Evolutionary conservation across 208 protist species (phyloP), one percentile per base, ranked within the genome.

Genomic region (Acanthamoeba polyphaga): DNA sequence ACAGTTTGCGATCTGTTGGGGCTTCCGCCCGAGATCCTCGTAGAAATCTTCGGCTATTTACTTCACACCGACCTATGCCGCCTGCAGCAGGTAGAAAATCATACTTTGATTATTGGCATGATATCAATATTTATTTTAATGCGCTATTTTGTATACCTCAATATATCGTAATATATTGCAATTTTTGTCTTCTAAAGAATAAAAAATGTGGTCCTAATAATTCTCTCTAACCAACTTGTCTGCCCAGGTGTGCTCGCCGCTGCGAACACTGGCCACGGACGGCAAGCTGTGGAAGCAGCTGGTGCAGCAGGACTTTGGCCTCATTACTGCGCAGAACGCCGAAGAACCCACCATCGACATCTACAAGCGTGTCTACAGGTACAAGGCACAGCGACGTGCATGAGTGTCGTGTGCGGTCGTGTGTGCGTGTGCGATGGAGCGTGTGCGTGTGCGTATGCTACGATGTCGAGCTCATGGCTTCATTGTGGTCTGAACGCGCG

Each of bases 321-420:
- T 85, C 76, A 58, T 85, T 22, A 85, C 76, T 7, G 76, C 46
- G 10, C 76, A 85, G 76, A 85, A 85, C 76, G 32, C 76, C 12
- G 76, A 85, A 17, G 76, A 85, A 34, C 46, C 76, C 19, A 19
- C 19, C 46, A 15, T 85, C 5, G 76, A 85, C 9, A 27, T 58
- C 27, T 85, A 85, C 76, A 85, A 85, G 27, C 76, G 76, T 24
- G 22, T 85, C 38, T 85, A 85, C 76, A 51, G 43, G 76, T 85
- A 85, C 38, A 38, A 38, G 38, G 3, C 38, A 38, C 38, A 38
- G 3, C 3, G 38, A 38, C 38, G 38, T 38, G 38, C 38, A 38
- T 38, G 38, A 38, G 38, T 38, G 38, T 38, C 38, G 38, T 38
- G 38, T n/a, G n/a, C n/a, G n/a, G n/a, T n/a, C 29, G 68, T 76